These are phyloP conservation scores for Hymenotorrendiella dingleyae DNA, from an alignment of 2,329 filamentous ascomycete genomes.

Conservation along the genomic window DNA sequence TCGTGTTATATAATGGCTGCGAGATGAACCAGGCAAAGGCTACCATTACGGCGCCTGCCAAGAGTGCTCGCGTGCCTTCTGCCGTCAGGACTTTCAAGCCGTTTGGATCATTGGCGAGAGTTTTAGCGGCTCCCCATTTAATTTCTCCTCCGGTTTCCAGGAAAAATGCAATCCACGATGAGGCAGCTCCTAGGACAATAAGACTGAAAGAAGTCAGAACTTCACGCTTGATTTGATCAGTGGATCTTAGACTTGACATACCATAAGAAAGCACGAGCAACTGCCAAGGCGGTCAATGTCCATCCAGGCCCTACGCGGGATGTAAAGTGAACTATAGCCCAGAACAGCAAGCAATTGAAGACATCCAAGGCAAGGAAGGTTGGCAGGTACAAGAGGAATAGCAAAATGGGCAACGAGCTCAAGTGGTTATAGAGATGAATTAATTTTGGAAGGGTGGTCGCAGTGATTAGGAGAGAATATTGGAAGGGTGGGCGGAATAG, in stretches of 20 bases:
- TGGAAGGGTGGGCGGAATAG: conserved; percentile 9
- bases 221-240: too few species aligned
- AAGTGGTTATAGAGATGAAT: conserved; percentile 14
- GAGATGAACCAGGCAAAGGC: conserved; percentile 27
- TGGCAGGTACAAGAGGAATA: conserved; percentile 33
- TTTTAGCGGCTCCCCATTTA: conserved; percentile 33
- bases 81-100: conserved; percentile 34
- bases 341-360: conserved; percentile 28
- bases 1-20: conserved; percentile 26
- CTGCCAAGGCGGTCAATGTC: conserved; percentile 1
- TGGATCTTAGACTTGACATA: neutral
- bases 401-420: conserved; percentile 11
- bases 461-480: conserved; percentile 13
- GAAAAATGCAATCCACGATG: conserved; percentile 35
- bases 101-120: conserved; percentile 32
- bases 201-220: neutral
- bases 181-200: conserved; percentile 29
- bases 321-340: conserved; percentile 28
- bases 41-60: conserved; percentile 24
- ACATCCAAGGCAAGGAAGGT: conserved; percentile 34
- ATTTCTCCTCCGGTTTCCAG: conserved; percentile 36
- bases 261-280: conserved; percentile 4
- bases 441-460: conserved; percentile 10
- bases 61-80: conserved; percentile 28
- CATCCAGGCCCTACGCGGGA: conserved; percentile 23